Evolutionary conservation across 495 filamentous ascomycete species (phyloP), one percentile per base, ranked within the genome.

Genomic region (Aspergillus olivimuriae): DNA sequence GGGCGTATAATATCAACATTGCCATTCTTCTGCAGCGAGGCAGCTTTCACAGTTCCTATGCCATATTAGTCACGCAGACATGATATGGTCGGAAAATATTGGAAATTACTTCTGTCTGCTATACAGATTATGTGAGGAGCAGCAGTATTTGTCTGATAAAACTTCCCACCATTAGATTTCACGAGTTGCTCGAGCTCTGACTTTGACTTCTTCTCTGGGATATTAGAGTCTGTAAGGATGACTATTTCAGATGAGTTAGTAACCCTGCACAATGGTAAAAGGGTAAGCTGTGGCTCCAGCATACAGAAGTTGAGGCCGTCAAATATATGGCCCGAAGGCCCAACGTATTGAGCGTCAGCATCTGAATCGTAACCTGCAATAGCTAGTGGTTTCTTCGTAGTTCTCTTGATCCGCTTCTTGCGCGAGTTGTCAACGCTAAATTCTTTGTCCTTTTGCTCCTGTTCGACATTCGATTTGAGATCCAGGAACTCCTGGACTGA

Each of bases 91-190:
- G n/a, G n/a, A n/a, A n/a, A n/a, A n/a, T n/a, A n/a, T 30, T 4
- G 6, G 6, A 11, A 17, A 49, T 37, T 60, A 79, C 77, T 84
- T 60, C 85, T 82, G 39, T 97, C 94, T 2, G 83, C 89, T 34
- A 99, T 66, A 46, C 84, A 76, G 23, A 92, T 66, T 23, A 80
- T 86, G 31, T 70, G 63, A 3, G 74, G 61, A 12, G 65, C 73
- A 9, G 81, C 75, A 34, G 63, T 80, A 19, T 86, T 75, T 6
- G 77, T 80, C 57, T 95, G 89, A 33, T 81, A 83, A 33, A 95
- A 76, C 28, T 69, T 79, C n/a, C 89, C 92, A 17, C 92, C 94
- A 43, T 97, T 79, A 16, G 80, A 73, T 60, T 96, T 97, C 52
- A 96, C 77, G 1, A 97, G 68, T 32, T 81, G 74, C 58, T 97